Conservation (phyloP, 495 filamentous ascomycete species). For the Astrocystis sublimbata region DNA sequence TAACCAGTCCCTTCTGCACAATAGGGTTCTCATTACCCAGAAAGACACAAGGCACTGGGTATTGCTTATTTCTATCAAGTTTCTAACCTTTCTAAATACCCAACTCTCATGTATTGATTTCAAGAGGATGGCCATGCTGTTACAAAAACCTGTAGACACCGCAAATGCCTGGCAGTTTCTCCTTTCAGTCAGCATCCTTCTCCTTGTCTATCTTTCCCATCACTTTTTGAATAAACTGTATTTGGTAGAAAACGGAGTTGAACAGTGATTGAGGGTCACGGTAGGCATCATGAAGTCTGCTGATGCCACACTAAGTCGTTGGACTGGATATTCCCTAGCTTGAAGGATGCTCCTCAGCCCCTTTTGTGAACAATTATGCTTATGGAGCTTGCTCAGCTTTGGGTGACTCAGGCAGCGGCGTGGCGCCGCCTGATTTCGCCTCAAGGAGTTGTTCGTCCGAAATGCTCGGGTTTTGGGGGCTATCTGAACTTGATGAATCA, state of each 20-base stretch:
- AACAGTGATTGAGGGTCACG: background rate
- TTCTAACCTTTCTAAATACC: too few species aligned
- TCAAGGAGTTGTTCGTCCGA: conserved; percentile 41
- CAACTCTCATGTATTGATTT: too few species aligned
- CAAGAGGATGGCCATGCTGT: background rate
- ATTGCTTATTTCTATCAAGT: too few species aligned
- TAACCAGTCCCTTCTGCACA: too few species aligned
- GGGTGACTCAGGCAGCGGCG: conserved; percentile 36
- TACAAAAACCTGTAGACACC: conserved; percentile 49
- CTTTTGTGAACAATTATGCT: conserved; percentile 34
- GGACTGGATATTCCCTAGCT: conserved; percentile 45
- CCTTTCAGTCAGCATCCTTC: conserved; percentile 53
- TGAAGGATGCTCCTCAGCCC: conserved; percentile 21
- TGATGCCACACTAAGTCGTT: conserved; percentile 46
- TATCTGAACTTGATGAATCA: conserved; percentile 26
- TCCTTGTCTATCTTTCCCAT: conserved; percentile 54
- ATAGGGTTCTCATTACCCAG: too few species aligned
- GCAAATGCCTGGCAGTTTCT: conserved; percentile 51
- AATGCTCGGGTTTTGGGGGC: conserved; percentile 27
- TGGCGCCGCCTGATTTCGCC: conserved; percentile 34
- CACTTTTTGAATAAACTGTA: conserved; percentile 59
- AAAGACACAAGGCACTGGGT: too few species aligned
- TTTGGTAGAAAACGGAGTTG: conserved; percentile 30
- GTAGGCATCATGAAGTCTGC: conserved; percentile 40
- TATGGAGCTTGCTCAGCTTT: conserved; percentile 11